phyloP scores from a whole-genome alignment of 768 basidiomycete species.

The Trametes cubensis region DNA sequence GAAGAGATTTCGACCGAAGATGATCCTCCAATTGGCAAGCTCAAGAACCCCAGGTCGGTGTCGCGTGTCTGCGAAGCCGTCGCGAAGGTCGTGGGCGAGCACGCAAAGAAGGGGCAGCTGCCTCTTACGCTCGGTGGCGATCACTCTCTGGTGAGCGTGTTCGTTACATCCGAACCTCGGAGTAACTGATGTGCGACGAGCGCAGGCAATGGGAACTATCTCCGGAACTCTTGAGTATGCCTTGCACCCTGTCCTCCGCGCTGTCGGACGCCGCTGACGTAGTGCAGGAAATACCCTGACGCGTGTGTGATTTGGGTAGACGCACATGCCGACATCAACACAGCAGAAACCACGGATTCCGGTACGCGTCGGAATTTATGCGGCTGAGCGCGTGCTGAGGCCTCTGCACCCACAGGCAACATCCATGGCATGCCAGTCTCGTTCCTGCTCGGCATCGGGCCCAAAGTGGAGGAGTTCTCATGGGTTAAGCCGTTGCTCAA shows the following conservation, averaged over 20 bases:
- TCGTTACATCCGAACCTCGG: neutral
- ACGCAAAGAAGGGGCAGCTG: slow-evolving; percentile 77
- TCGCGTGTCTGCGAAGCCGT: slow-evolving; percentile 81
- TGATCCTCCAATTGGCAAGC: slow-evolving; percentile 83
- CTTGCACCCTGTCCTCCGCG: neutral
- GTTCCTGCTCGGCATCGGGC: slow-evolving; percentile 69
- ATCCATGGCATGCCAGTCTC: slow-evolving; percentile 98
- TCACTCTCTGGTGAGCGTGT: slow-evolving; percentile 77
- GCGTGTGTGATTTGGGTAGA: slow-evolving; percentile 96
- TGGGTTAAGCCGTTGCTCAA: slow-evolving; percentile 70
- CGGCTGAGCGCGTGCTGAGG: neutral
- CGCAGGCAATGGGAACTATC: slow-evolving; percentile 89
- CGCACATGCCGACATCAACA: slow-evolving; percentile 98
- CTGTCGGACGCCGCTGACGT: neutral
- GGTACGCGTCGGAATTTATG: slow-evolving; percentile 43
- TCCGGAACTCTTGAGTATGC: slow-evolving; percentile 80
- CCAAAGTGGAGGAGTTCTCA: slow-evolving; percentile 45
- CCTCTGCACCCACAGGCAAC: slow-evolving; percentile 59
- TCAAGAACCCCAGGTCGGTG: slow-evolving; percentile 91
- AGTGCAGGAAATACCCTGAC: slow-evolving; percentile 64
- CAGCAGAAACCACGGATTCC: slow-evolving; percentile 75
- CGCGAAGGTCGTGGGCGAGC: slow-evolving; percentile 71
- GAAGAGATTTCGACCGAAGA: slow-evolving; percentile 63
- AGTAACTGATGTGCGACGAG: slow-evolving; percentile 3
- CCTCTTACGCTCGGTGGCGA: slow-evolving; percentile 95